These are phyloP conservation scores for Boletellus ananas DNA, from an alignment of 768 basidiomycete species.

Conservation along the genomic window DNA sequence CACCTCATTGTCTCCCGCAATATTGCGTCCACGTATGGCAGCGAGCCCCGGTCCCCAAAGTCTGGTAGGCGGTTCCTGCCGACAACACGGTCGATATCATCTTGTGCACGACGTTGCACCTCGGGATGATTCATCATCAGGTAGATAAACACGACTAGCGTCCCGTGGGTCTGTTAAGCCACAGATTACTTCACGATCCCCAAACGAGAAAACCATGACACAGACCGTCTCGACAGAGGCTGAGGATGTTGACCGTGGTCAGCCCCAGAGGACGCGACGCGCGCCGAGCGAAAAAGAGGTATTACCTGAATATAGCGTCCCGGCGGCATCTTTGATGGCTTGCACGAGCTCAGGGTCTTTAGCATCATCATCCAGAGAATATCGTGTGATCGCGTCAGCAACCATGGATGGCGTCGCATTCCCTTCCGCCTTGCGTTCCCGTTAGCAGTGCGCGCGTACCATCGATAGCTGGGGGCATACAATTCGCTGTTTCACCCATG, in stretches of 20 bases:
- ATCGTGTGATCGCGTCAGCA: constrained; percentile 7
- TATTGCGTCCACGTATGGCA: constrained; percentile 35
- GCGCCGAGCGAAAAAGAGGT: too few relatives aligned
- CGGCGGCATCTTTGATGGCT: constrained; percentile 18
- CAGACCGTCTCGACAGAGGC: constrained; percentile 32
- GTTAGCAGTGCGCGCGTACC: neutral
- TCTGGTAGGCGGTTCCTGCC: constrained; percentile 28
- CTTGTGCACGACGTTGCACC: constrained; percentile 27
- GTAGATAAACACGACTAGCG: constrained; percentile 26
- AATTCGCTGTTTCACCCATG: constrained; percentile 6
- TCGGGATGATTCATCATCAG: constrained; percentile 30
- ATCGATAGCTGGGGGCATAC: neutral
- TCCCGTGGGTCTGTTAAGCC: constrained; percentile 18
- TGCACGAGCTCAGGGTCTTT: constrained; percentile 8
- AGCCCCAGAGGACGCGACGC: neutral
- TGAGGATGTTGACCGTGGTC: constrained; percentile 9
- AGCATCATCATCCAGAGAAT: constrained; percentile 3
- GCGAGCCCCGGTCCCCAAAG: constrained; percentile 24
- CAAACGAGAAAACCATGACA: neutral
- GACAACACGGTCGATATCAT: constrained; percentile 31
- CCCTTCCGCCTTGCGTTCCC: constrained; percentile 2
- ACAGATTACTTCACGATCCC: neutral
- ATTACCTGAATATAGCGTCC: constrained; percentile 18
- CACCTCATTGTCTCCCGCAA: constrained; percentile 32
- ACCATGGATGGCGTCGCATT: constrained; percentile 13